Base-by-base conservation (phyloP, 2,329 filamentous ascomycete species). In the Fusarium lateritium region DNA sequence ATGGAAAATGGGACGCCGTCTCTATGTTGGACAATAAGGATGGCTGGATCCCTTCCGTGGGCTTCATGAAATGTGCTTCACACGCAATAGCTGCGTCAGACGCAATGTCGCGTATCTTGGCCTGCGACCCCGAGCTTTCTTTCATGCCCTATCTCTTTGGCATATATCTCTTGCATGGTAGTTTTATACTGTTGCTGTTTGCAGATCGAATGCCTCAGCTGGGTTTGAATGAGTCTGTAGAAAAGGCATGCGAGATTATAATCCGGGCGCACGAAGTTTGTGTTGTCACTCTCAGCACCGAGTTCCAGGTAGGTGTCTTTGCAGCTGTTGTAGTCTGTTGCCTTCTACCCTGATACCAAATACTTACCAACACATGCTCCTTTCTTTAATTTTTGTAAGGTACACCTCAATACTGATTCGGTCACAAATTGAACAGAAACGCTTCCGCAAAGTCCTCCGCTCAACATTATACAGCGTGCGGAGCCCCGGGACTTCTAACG, bases 201-300 rank as follows among this genome's bases (percentile, higher is more conserved):
- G 51, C 51, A 13, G 51, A 54, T 28, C 21, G 51, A 8, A 54
- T 54, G 51, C 51, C 51, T 14, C 51, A 54, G 3, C n/a, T 54
- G 7, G 51, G 51, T 1, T 3, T 54, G 2, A 54, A 54, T 6
- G 51, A 54, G 1, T 54, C 51, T 4, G 51, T 54, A 2, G 51
- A 54, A 1, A 54, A 21, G 21, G 51, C 51, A 4, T 54, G 51
- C 4, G 51, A 54, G 3, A 54, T 54, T 2, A 54, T 54, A 7
- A 54, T 54, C 36, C 51, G 51, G 7, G 51, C 51, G 2, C 51
- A 54, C 4, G 51, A 54, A 42, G 51, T 54, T 2, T 54, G 51
- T 3, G 51, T 54, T 14, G 51, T 54, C 2, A 54, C 51, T 6
- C 15, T 54, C 9, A 54, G 51, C 14, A 54, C 51, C 0, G 51